Evolutionary conservation across 345 rosid genomes (phyloP).

Genomic region (Dovyalis caffra): DNA sequence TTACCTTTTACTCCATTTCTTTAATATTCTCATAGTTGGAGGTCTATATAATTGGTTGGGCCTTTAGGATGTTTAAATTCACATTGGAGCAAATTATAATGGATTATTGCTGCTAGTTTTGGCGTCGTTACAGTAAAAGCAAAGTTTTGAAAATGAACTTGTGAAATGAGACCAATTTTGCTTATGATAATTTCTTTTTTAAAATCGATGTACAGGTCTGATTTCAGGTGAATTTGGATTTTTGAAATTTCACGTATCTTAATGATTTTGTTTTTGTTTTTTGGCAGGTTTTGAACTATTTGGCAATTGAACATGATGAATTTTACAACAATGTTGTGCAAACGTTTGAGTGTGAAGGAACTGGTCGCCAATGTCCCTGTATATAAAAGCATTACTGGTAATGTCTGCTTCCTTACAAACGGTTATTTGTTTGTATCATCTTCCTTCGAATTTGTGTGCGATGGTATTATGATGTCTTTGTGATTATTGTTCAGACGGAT

Average conservation of each 20-base stretch:
- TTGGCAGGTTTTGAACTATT: neutral
- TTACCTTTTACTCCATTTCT: too few species aligned
- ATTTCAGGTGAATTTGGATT: neutral
- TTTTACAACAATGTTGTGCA: constrained; percentile 23
- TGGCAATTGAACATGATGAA: constrained; percentile 11
- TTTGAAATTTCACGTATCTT: neutral
- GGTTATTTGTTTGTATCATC: neutral
- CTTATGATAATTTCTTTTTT: too few species aligned
- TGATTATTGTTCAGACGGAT: constrained; percentile 37
- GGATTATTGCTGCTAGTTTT: too few species aligned
- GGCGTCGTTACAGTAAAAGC: too few species aligned
- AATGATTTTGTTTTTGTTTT: too few species aligned
- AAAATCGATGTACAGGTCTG: neutral
- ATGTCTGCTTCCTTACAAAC: neutral
- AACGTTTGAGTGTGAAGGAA: constrained; percentile 31
- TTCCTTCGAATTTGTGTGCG: neutral
- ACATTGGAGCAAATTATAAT: too few species aligned
- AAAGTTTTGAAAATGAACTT: too few species aligned
- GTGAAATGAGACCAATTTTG: neutral
- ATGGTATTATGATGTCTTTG: neutral
- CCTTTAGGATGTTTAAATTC: too few species aligned
- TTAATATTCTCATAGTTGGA: too few species aligned
- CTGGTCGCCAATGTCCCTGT: constrained; percentile 29
- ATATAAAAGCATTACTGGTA: constrained; percentile 25
- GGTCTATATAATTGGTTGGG: too few species aligned